Base-by-base conservation (phyloP, 257 asterid species). In the Primulina tabacum region DNA sequence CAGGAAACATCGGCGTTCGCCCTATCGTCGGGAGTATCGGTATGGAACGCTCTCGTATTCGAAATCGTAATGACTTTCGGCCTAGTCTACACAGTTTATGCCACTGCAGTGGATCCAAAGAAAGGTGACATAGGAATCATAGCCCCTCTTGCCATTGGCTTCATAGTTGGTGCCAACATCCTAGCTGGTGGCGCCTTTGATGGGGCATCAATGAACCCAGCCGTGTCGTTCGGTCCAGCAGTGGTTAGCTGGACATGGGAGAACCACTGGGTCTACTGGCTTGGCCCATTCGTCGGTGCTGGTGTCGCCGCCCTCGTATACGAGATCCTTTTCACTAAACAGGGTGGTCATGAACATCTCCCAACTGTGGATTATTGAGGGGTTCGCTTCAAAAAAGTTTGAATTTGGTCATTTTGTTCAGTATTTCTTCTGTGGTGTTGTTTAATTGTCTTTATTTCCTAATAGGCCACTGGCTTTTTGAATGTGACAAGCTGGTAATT, bases 201-300 rank as follows among this genome's bases (percentile, higher is more conserved):
- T 12, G 97, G 97, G 2, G 97, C 91, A 24, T 90, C 97, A 10
- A 90, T 90, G 97, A 90, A 90, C 87, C 97, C 95, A 0, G 97
- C 97, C 6, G 95, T 90, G 60, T 86, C 97, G 0, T 90, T 90
- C 38, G 97, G 97, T 2, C 97, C 97, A 0, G 95, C 97, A 0
- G 90, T 89, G 18, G 95, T 89, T 5, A 86, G 92, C 84, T 89
- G 96, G 96, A 76, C 90, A 29, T 89, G 95, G 97, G 69, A 50
- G 35, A 66, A 82, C 85, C 96, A 89, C 82, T 89, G 96, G 96
- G 89, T 89, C 17, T 89, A 89, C 80, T 89, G 96, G 96, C 82
- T 86, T 4, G 96, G 96, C 26, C 96, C 96, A 0, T 81, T 89
- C 18, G 77, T 66, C 0, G 96, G 96, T 55, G 90, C 90, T 3